Evolutionary conservation across 305 asterid genomes (phyloP), one percentile per base, ranked within the genome.

Genomic region (Fraxinus angustifolia): DNA sequence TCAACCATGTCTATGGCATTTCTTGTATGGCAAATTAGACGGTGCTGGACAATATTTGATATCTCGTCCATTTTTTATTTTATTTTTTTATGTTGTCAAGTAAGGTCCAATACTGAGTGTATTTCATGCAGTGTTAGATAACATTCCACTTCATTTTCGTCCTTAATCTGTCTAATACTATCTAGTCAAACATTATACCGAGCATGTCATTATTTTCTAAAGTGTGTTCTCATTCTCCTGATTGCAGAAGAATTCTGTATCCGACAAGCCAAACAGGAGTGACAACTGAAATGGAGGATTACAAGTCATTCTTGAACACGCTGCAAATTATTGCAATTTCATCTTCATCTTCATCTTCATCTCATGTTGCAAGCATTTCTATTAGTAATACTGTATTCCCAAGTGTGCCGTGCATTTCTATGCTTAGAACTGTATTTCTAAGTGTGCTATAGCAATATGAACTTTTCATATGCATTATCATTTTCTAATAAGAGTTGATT

Each of bases 211-310:
- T 72, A 53, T 17, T 56, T 17, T 56, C 67, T 58, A 58, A 21
- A 58, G 1, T 8, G 12, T 7, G 12, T 7, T 4, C 21, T 6
- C 14, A 56, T 76, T 50, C 77, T 45, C 38, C 45, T 79, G 80
- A 35, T 48, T 58, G 35, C 23, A 93, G 98, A 92, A 28, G 80
- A 86, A 83, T 86, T 82, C 82, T 58, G 65, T 48, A 67, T 84
- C 90, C 56, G 93, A 83, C 23, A 95, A 95, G 88, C 99, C 99
- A 83, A 87, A 70, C 56, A 88, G 97, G 88, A 93, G 97, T 79
- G 97, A 87, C 81, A 87, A 48, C 78, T 86, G 75, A 83, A 4
- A 58, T 65, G 73, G 87, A 86, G 58, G 34, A 11, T 21, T 21
- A 8, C 12, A n/a, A 42, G 53, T 40, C 42, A 31, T 16, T 11